Base-by-base conservation (phyloP, 192 early-diverging fungal genomes). In the Haplosporangium gracile region DNA sequence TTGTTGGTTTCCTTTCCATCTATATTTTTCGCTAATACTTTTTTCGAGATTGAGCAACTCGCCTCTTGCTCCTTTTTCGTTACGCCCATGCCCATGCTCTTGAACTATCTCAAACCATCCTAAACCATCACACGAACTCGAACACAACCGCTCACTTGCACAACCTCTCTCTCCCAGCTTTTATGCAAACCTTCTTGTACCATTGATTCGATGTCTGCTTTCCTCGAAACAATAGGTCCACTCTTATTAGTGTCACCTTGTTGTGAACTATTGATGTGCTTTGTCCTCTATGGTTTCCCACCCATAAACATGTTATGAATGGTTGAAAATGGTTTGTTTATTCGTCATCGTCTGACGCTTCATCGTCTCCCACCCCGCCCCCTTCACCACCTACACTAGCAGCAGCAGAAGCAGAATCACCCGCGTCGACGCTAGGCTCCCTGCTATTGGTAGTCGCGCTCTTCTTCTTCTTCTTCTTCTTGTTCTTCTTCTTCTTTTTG, bases 401-500 rank as follows among this genome's bases (percentile, higher is more conserved):
- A 34, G 24, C 42, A 32, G 34, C 11, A 72, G 43, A 47, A 16
- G 36, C 18, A 10, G 9, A 51, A 20, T 16, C 70, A 3, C 18
- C 20, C 29, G 36, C 53, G 20, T 18, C 29, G 7, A n/a, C 32
- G 20, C n/a, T 45, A 22, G 42, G 10, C 18, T 32, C 79, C 49
- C 4, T 20, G n/a, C 34, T 11, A 43, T 38, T 43, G n/a, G 49
- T 34, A 6, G 39, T 34, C 6, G 53, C n/a, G 42, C 49, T 74
- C 24, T 22, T 49, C 26, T 79, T 79, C 45, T 87, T 87, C 34
- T 81, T 88, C 73, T 79, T 88, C 51, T 88, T 88, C 43, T 82
- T 88, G 9, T 88, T 88, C 55, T 88, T 88, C 45, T 82, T 82
- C 45, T 88, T 88, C 34, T 79, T 82, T 16, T 39, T 74, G 40